Percentiles rank a stretch among this genome's conserved stretches.
Evolutionary conservation across 2,329 filamentous ascomycete species (phyloP).

Genomic region (Penicillium sp.): DNA sequence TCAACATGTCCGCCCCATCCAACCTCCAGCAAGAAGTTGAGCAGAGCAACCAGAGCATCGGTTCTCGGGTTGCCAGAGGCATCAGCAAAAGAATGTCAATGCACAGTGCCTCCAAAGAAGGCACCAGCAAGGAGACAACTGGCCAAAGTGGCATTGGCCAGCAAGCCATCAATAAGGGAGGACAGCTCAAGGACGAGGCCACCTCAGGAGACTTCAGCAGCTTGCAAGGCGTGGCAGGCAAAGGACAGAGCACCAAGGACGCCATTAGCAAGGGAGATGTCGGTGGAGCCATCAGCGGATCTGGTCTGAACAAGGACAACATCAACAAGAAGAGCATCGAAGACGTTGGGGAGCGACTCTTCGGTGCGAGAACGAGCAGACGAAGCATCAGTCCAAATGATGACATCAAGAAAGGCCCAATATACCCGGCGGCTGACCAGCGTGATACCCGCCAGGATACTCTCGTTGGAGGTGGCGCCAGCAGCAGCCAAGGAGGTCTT

Average conservation of each 20-base stretch:
- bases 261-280: constrained; percentile 5
- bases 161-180: constrained; percentile 8
- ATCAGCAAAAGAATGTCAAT: constrained; percentile 19
- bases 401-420: constrained; percentile 24
- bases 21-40: constrained; percentile 12
- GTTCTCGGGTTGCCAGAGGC: constrained; percentile 16
- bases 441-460: constrained; percentile 7
- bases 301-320: constrained; percentile 9
- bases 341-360: constrained; percentile 7
- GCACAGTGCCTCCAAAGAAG: constrained; percentile 11
- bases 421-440: constrained; percentile 12
- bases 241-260: constrained; percentile 10
- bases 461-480: constrained; percentile 5
- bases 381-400: constrained; percentile 11
- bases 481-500: constrained; percentile 4
- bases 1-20: constrained; percentile 16
- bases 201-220: constrained; percentile 10
- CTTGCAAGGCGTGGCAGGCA: constrained; percentile 10
- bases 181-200: constrained; percentile 9
- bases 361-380: constrained; percentile 3
- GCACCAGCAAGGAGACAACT: constrained; percentile 9
- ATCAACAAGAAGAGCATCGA: constrained; percentile 10
- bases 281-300: constrained; percentile 2
- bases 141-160: constrained; percentile 5
- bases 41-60: constrained; percentile 12